Conservation (phyloP, 2,329 filamentous ascomycete species). For the Colletotrichum magnum region DNA sequence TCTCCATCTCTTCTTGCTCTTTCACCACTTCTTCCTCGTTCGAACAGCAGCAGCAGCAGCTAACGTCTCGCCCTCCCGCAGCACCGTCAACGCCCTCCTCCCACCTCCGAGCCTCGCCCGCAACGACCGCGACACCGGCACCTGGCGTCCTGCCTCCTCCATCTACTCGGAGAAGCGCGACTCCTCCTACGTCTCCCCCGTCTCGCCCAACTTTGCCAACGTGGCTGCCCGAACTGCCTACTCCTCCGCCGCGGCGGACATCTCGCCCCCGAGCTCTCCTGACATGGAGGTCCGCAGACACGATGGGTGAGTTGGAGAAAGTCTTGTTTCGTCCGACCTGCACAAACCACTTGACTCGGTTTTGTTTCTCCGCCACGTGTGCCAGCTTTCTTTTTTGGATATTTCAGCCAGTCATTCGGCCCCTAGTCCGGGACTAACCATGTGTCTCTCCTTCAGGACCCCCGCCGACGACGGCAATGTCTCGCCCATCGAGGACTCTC, state of each 20-base stretch:
- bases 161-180: constrained; percentile 34
- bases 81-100: constrained; percentile 26
- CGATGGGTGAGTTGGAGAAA: constrained; percentile 56
- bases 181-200: constrained; percentile 33
- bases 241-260: constrained; percentile 49
- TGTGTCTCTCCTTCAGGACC: constrained; percentile 30
- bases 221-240: constrained; percentile 40
- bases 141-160: constrained; percentile 41
- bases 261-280: constrained; percentile 72
- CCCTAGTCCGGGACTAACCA: constrained; percentile 39
- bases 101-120: constrained; percentile 25
- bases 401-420: constrained; percentile 1
- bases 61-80: constrained; percentile 24
- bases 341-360: neutral
- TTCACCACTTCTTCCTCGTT: neutral
- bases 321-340: constrained; percentile 1
- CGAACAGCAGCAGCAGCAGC: constrained; percentile 10
- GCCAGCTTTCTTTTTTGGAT: constrained; percentile 19
- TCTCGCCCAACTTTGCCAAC: constrained; percentile 39
- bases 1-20: neutral
- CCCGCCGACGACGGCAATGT: constrained; percentile 53
- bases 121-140: constrained; percentile 14
- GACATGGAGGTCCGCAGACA: constrained; percentile 55
- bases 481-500: constrained; percentile 66
- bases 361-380: constrained; percentile 35